Percentiles rank a stretch among this genome's conserved stretches.
Conservation (phyloP, 306 rosid species). For the Crataegus laevigata region DNA sequence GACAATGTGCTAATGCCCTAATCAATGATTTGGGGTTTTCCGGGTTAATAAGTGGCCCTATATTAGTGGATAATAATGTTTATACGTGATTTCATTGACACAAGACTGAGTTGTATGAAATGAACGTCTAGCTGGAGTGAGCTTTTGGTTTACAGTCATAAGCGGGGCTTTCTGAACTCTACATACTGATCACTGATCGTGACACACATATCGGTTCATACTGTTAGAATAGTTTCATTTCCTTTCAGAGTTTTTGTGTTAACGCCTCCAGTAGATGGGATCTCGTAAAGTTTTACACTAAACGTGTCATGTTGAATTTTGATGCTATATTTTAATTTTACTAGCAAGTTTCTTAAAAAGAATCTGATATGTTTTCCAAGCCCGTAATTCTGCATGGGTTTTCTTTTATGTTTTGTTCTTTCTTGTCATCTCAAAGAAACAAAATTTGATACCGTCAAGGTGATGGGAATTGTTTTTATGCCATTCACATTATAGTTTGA, state of each 20-base stretch:
- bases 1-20: background rate
- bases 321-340: background rate
- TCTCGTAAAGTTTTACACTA: background rate
- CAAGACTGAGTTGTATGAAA: background rate
- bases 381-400: background rate
- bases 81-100: background rate
- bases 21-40: background rate
- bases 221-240: background rate
- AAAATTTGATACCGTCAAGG: background rate
- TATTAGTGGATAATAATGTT: background rate
- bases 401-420: background rate
- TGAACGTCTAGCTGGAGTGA: background rate
- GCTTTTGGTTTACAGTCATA: background rate
- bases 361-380: background rate
- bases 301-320: background rate
- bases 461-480: background rate
- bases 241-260: background rate
- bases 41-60: background rate
- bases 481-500: background rate
- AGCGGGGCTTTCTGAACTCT: background rate
- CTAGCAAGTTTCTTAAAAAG: background rate
- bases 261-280: background rate
- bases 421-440: constrained; percentile 11
- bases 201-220: background rate
- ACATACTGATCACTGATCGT: background rate